Evolutionary conservation across 163 green algal species (phyloP), one percentile per base, ranked within the genome.

Genomic region (Scenedesmus sp.): DNA sequence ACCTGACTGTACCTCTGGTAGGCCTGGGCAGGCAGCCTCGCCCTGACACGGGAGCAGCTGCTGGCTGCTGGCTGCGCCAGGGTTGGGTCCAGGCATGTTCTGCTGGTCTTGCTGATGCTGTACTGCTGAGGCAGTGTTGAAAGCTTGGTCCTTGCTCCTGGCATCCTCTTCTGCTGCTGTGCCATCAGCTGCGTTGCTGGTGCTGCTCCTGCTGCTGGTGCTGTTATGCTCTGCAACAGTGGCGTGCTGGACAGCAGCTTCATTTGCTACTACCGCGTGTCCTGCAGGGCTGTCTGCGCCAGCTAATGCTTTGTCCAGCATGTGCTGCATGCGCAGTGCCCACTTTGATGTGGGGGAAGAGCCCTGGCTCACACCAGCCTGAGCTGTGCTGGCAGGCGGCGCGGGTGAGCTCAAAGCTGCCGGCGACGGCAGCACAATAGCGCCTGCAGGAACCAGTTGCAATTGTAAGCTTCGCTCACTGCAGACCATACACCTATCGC

Each of bases 261-360:
- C 79, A 1, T 62, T 74, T 89, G 77, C 84, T 88, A 85, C 85
- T 90, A 82, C 46, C 66, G 81, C 54, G 55, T 57, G 16, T 66
- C 18, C 52, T 86, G 88, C 88, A 64, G 88, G 8, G 7, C 6
- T 74, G 59, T 26, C 88, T 82, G 88, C 20, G 16, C 55, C 73
- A 16, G 18, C 56, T 55, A 66, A 4, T 67, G 76, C 88, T 60
- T 23, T 87, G 59, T 91, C 88, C 79, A 76, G 59, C 77, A 92
- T 66, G 15, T 88, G 89, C 55, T 73, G 16, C 82, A 89, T 92
- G n/a, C 89, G 62, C 73, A 9, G 20, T 82, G 90, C 90, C 64
- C 90, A 91, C 3, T 88, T 88, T 2, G 90, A 93, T 2, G 73
- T 86, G 2, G 90, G 90, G 12, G 90, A 83, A n/a, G 60, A 46